Evolutionary conservation across 2,329 filamentous ascomycete species (phyloP).

Genomic region (Hypoxylon sp.): DNA sequence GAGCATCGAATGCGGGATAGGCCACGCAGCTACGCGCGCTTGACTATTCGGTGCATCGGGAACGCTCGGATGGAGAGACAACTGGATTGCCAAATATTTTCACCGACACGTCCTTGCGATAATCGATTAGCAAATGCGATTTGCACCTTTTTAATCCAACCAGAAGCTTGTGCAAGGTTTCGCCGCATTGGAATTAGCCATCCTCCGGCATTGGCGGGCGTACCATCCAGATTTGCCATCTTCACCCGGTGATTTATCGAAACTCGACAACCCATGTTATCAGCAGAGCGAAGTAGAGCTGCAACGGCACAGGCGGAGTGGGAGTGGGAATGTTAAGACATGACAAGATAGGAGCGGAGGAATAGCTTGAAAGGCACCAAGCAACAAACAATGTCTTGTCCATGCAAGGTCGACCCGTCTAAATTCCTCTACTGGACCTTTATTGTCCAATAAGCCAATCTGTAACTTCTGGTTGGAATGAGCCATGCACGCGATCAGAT

Average conservation of each 20-base stretch:
- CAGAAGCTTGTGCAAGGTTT: slow-evolving; percentile 41
- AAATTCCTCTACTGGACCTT: slow-evolving; percentile 31
- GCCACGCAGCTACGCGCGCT: slow-evolving; percentile 21
- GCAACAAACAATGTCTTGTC: slow-evolving; percentile 38
- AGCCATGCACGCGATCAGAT: slow-evolving; percentile 44
- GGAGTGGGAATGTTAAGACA: slow-evolving; percentile 9
- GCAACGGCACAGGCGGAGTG: slow-evolving; percentile 24
- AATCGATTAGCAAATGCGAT: slow-evolving; percentile 36
- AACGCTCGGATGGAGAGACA: slow-evolving; percentile 39
- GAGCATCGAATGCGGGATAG: slow-evolving; percentile 31
- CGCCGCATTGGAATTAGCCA: slow-evolving; percentile 43
- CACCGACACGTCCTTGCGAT: slow-evolving; percentile 39
- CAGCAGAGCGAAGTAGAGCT: slow-evolving; percentile 23
- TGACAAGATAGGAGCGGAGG: slow-evolving; percentile 20
- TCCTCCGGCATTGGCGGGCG: slow-evolving; percentile 35
- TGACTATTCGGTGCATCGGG: slow-evolving; percentile 36
- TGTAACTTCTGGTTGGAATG: slow-evolving; percentile 29
- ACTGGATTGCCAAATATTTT: slow-evolving; percentile 44
- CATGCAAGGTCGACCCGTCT: slow-evolving; percentile 40
- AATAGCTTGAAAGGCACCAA: slow-evolving; percentile 25
- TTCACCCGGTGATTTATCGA: slow-evolving; percentile 40
- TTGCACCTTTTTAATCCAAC: slow-evolving; percentile 39
- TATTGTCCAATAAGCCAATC: slow-evolving; percentile 34
- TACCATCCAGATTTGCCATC: slow-evolving; percentile 42
- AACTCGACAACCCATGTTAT: slow-evolving; percentile 37